Conservation (phyloP, 2,329 filamentous ascomycete species). For the Harringtonia lauricola region DNA sequence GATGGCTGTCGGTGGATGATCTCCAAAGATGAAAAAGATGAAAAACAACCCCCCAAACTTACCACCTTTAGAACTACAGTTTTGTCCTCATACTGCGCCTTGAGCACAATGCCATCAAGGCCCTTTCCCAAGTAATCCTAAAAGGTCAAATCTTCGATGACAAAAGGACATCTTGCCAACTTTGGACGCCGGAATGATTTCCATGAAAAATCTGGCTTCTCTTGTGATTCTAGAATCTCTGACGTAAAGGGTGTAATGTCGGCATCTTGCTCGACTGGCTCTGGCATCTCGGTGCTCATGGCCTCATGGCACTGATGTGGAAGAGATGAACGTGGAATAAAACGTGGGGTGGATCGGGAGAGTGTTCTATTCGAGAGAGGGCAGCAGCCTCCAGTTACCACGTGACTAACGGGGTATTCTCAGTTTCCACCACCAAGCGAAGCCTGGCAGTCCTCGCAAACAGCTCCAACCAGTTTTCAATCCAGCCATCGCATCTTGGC, state of each 20-base stretch:
- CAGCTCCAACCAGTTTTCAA: too few relatives aligned
- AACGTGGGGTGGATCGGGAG: too few relatives aligned
- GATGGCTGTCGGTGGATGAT: not conserved
- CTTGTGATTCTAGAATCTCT: not conserved
- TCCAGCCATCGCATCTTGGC: too few relatives aligned
- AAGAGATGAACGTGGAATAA: too few relatives aligned
- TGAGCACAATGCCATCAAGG: not conserved
- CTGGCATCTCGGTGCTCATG: not conserved
- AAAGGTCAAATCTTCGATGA: not conserved
- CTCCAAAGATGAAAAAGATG: not conserved
- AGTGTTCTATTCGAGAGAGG: too few relatives aligned
- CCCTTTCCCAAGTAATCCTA: not conserved
- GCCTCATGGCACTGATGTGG: too few relatives aligned
- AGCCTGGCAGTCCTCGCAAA: too few relatives aligned
- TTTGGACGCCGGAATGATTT: not conserved
- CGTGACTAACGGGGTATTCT: too few relatives aligned
- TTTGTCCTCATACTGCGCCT: not conserved
- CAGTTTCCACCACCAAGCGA: too few relatives aligned
- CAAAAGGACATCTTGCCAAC: not conserved
- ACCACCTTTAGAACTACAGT: not conserved
- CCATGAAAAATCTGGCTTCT: not conserved
- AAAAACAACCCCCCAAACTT: not conserved
- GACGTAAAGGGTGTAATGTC: not conserved
- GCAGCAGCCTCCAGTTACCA: too few relatives aligned
- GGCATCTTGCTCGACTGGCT: not conserved